These are phyloP conservation scores for Penstemon barbatus DNA, from an alignment of 257 asterid species.

Conservation along the genomic window DNA sequence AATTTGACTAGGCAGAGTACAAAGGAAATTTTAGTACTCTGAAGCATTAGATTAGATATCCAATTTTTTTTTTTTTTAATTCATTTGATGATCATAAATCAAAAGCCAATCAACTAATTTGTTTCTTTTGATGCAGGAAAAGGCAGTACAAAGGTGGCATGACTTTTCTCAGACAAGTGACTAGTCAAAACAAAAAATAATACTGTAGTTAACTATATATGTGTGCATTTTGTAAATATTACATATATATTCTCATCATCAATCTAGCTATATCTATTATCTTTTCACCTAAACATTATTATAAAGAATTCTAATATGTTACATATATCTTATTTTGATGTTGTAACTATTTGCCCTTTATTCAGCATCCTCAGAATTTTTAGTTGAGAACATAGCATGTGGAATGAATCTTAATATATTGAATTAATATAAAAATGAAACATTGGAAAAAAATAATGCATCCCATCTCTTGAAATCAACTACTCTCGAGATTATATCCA, in stretches of 20 bases:
- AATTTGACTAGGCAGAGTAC: constrained; percentile 19
- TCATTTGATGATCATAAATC: constrained; percentile 30
- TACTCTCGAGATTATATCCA: not conserved
- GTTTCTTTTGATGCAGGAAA: constrained; percentile 64
- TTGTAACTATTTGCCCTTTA: not conserved
- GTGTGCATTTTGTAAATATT: constrained; percentile 23
- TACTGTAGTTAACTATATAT: not conserved
- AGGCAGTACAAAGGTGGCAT: constrained; percentile 52
- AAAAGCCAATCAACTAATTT: constrained; percentile 47
- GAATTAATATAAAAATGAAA: too few relatives aligned
- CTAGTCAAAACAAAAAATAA: constrained; percentile 35
- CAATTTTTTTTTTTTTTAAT: not conserved
- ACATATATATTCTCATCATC: too few relatives aligned
- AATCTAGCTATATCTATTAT: too few relatives aligned
- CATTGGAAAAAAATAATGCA: too few relatives aligned
- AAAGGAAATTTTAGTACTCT: constrained; percentile 23
- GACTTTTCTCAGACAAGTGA: constrained; percentile 31
- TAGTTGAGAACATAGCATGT: not conserved
- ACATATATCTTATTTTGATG: not conserved
- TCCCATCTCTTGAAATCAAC: too few relatives aligned
- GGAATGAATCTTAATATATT: constrained; percentile 1
- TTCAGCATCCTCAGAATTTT: not conserved
- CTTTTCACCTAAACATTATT: not conserved
- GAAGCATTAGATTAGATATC: constrained; percentile 31
- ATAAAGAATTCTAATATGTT: not conserved